Percentiles rank a stretch among this genome's conserved stretches.
Conservation (phyloP, 495 filamentous ascomycete genomes). For the Opeltia flavorubescens region DNA sequence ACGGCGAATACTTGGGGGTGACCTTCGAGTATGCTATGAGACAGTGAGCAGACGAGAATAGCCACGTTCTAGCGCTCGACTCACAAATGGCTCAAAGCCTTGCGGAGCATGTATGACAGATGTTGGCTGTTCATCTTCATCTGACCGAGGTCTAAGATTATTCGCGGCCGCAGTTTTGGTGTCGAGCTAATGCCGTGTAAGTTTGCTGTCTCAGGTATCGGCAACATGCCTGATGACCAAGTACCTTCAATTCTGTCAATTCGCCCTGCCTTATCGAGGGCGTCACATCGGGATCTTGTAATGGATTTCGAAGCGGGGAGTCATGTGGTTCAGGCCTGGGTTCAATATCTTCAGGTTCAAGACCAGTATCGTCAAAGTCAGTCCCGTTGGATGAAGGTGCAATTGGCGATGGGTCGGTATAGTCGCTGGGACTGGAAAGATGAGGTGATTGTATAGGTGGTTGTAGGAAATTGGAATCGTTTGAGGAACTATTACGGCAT, state of each 20-base stretch:
- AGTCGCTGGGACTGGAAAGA: slow-evolving; percentile 15
- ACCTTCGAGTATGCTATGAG: slow-evolving; percentile 20
- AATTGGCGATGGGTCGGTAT: slow-evolving; percentile 54
- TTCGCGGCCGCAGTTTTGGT: slow-evolving; percentile 43
- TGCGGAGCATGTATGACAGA: slow-evolving; percentile 82
- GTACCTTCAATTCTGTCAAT: slow-evolving; percentile 26
- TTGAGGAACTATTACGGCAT: slow-evolving; percentile 9
- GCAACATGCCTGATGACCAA: slow-evolving; percentile 10
- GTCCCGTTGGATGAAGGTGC: slow-evolving; percentile 53
- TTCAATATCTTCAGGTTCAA: slow-evolving; percentile 27
- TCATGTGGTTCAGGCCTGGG: slow-evolving; percentile 11
- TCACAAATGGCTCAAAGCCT: slow-evolving; percentile 65
- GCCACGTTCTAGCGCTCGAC: slow-evolving; percentile 11
- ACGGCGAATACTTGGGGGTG: slow-evolving; percentile 18
- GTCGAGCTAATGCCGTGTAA: slow-evolving; percentile 38
- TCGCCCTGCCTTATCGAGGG: slow-evolving; percentile 25
- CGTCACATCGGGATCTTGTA: slow-evolving; percentile 19
- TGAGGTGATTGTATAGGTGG: slow-evolving; percentile 12
- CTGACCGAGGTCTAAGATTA: slow-evolving; percentile 33
- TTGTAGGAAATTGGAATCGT: slow-evolving; percentile 13
- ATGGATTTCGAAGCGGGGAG: slow-evolving; percentile 1
- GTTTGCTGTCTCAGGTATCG: slow-evolving; percentile 1
- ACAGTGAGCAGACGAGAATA: slow-evolving; percentile 9
- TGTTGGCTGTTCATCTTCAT: slow-evolving; percentile 56
- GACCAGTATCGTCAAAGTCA: slow-evolving; percentile 58